A percentile compares a stretch with the other conserved stretches of the same genome.
These are phyloP conservation scores for Paramyrothecium roridum DNA, from an alignment of 2,329 filamentous ascomycete species.

Conservation along the genomic window DNA sequence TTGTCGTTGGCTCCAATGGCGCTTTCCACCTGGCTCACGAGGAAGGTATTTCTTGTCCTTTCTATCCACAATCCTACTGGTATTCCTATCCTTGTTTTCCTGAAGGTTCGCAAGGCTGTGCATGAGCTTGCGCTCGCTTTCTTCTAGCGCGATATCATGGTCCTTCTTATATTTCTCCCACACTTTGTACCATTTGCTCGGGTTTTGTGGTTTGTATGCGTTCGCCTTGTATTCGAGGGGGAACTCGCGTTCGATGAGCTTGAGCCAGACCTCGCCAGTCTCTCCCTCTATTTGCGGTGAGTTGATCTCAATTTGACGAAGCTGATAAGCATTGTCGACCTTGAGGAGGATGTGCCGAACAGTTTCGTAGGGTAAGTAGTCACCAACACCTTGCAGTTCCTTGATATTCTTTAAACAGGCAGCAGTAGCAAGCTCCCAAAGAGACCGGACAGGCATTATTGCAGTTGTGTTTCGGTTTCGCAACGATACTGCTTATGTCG, in stretches of 20 bases:
- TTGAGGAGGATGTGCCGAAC: constrained; percentile 67
- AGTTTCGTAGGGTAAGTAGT: constrained; percentile 61
- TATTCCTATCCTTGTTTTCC: constrained; percentile 54
- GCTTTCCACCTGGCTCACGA: constrained; percentile 27
- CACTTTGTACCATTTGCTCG: constrained; percentile 71
- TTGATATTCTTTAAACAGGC: constrained; percentile 52
- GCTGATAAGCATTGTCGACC: constrained; percentile 70
- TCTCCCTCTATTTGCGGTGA: constrained; percentile 73
- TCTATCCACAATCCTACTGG: constrained; percentile 49
- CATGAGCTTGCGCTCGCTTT: constrained; percentile 57
- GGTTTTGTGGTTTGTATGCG: constrained; percentile 62
- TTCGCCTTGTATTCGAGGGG: constrained; percentile 59
- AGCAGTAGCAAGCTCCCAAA: constrained; percentile 47
- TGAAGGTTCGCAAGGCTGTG: constrained; percentile 55
- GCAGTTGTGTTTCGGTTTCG: neutral
- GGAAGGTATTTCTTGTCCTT: constrained; percentile 42
- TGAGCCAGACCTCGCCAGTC: constrained; percentile 71
- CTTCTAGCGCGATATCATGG: constrained; percentile 54
- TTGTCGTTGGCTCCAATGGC: constrained; percentile 23
- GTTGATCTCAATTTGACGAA: constrained; percentile 69
- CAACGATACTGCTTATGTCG: neutral
- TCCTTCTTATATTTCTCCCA: constrained; percentile 67
- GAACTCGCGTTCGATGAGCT: constrained; percentile 77
- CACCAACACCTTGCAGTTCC: constrained; percentile 66
- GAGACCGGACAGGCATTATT: constrained; percentile 43